Evolutionary conservation across 176 grass and related monocot genomes (phyloP).

Genomic region (Oryza meridionalis): DNA sequence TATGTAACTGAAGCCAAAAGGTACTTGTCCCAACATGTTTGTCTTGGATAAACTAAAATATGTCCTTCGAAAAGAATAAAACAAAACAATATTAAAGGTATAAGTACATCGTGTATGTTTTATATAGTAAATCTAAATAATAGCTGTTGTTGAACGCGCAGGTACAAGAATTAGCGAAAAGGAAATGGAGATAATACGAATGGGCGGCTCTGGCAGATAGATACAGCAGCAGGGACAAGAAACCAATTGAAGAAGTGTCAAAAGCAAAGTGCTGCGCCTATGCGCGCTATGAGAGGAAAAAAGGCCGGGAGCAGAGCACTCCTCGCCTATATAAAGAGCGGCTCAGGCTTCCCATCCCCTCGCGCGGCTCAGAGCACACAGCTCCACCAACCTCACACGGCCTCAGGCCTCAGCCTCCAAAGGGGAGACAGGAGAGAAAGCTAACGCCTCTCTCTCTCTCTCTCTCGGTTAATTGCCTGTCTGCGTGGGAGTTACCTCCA

Average conservation of each 20-base stretch:
- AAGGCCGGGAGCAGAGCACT: neutral
- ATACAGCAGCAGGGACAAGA: neutral
- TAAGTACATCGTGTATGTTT: neutral
- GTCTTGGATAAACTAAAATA: neutral
- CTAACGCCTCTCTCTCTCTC: neutral
- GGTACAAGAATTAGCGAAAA: neutral
- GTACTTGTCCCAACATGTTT: neutral
- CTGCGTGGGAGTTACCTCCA: slow-evolving; percentile 29
- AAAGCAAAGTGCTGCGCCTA: neutral
- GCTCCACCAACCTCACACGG: slow-evolving; percentile 28
- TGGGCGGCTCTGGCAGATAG: slow-evolving; percentile 7
- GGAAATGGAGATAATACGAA: neutral
- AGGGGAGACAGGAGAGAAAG: slow-evolving; percentile 31
- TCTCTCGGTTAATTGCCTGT: neutral
- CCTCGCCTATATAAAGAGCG: slow-evolving; percentile 34
- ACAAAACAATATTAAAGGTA: neutral
- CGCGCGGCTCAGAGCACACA: slow-evolving; percentile 19
- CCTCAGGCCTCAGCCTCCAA: slow-evolving; percentile 23
- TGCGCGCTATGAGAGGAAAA: neutral
- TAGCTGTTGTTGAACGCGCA: neutral
- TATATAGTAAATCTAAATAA: neutral
- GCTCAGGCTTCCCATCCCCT: slow-evolving; percentile 13
- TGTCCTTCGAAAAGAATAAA: neutral
- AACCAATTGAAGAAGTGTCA: neutral
- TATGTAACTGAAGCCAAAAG: slow-evolving; percentile 22